These are phyloP conservation scores for Metschnikowia henanensis DNA, from an alignment of 805 yeast genomes.

Conservation along the genomic window DNA sequence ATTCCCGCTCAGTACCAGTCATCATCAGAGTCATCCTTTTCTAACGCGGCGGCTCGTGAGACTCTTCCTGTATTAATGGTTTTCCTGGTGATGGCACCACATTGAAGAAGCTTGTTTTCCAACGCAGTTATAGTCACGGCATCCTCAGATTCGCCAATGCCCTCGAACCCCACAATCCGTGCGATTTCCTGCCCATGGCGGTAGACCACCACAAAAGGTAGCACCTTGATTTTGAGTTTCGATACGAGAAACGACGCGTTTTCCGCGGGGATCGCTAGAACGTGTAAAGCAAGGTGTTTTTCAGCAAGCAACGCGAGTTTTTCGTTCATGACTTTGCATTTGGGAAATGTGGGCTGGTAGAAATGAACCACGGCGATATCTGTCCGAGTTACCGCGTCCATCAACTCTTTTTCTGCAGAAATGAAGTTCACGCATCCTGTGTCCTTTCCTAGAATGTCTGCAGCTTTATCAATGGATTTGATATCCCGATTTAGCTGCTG, in stretches of 20 bases:
- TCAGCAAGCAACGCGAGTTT: constrained; percentile 47
- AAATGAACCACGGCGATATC: constrained; percentile 53
- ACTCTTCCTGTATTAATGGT: constrained; percentile 29
- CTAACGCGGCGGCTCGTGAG: constrained; percentile 16
- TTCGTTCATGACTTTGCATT: constrained; percentile 60
- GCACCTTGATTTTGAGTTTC: constrained; percentile 59
- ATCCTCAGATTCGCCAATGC: constrained; percentile 47
- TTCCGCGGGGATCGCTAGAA: constrained; percentile 57
- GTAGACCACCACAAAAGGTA: constrained; percentile 71
- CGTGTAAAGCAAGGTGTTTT: constrained; percentile 55
- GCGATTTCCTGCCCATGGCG: constrained; percentile 57
- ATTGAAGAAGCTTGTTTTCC: constrained; percentile 35
- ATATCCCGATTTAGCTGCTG: constrained; percentile 51
- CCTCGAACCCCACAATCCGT: constrained; percentile 69
- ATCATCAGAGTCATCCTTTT: constrained; percentile 33
- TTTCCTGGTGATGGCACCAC: constrained; percentile 31
- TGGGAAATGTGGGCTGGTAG: constrained; percentile 56
- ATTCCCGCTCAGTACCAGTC: constrained; percentile 13
- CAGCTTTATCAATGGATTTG: constrained; percentile 30
- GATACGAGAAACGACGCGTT: constrained; percentile 72
- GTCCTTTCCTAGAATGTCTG: constrained; percentile 33
- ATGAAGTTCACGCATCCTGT: constrained; percentile 31
- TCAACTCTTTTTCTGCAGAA: constrained; percentile 54
- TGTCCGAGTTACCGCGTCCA: constrained; percentile 47
- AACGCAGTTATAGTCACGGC: constrained; percentile 48